phyloP scores from a whole-genome alignment of 257 asterid genomes.

The Vinca minor region DNA sequence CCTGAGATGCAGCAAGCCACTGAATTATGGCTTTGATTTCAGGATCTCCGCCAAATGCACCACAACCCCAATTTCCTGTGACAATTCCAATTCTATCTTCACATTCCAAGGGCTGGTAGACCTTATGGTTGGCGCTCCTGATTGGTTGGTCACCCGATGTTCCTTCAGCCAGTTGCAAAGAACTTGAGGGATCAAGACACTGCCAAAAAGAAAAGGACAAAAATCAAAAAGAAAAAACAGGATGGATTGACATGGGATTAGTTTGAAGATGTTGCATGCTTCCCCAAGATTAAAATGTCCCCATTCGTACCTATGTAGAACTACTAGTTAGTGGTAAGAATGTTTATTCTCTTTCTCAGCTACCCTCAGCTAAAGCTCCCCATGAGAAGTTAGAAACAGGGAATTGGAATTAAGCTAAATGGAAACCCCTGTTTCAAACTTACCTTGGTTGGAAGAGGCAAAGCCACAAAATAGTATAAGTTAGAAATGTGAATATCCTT shows the following conservation, averaged over 20 bases:
- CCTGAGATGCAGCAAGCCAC: conserved; percentile 97
- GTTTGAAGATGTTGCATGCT: background rate
- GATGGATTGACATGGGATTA: background rate
- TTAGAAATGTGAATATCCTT: background rate
- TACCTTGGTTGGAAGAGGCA: background rate
- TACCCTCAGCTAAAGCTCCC: background rate
- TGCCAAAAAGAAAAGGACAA: conserved; percentile 6
- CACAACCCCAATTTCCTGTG: conserved; percentile 98
- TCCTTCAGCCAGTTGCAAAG: conserved; percentile 16
- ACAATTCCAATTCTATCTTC: conserved; percentile 51
- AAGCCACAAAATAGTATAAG: background rate
- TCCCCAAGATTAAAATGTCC: background rate
- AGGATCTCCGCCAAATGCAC: conserved; percentile 93
- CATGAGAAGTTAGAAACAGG: background rate
- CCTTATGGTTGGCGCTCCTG: conserved; percentile 1
- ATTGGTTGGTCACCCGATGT: conserved; percentile 10
- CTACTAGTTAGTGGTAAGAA: background rate
- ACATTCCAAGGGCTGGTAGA: conserved; percentile 1
- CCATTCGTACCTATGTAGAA: background rate
- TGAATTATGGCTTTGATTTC: conserved; percentile 71
- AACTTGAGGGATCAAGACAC: conserved; percentile 24
- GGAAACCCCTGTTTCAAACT: background rate
- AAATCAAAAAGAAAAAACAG: background rate
- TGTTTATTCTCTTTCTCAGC: background rate
- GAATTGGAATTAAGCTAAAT: background rate